These are phyloP conservation scores for Phalaenopsis hybrid DNA, from an alignment of 116 monocot species.

Conservation along the genomic window DNA sequence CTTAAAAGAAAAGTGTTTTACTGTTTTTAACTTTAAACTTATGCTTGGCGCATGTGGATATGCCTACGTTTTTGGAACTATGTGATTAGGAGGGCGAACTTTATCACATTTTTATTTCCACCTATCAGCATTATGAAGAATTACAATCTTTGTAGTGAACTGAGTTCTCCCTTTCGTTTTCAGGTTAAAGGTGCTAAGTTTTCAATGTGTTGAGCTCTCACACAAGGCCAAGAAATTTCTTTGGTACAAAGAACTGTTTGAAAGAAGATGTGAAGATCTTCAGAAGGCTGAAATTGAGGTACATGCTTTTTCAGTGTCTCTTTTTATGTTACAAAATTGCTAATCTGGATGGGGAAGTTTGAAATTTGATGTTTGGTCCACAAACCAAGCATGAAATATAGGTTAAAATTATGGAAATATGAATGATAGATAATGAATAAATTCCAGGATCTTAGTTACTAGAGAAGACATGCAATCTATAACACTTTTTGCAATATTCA, in stretches of 20 bases:
- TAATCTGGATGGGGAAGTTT: not conserved
- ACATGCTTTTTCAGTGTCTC: not conserved
- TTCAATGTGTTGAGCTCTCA: slow-evolving; percentile 18
- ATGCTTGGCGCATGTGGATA: not conserved
- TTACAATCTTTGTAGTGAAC: not conserved
- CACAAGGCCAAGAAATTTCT: slow-evolving; percentile 17
- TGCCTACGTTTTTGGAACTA: not conserved
- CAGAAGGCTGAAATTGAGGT: slow-evolving; percentile 54
- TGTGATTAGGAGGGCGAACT: not conserved
- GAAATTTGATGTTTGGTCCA: not conserved
- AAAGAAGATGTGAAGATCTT: slow-evolving; percentile 35
- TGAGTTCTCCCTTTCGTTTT: not conserved
- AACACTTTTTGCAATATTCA: not conserved
- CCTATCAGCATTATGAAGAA: not conserved
- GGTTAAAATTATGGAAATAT: not conserved
- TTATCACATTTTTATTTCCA: not conserved
- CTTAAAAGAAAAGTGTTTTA: not conserved
- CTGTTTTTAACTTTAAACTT: not conserved
- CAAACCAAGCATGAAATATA: not conserved
- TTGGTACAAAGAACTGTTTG: slow-evolving; percentile 35
- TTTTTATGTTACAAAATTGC: not conserved
- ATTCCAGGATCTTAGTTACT: not conserved
- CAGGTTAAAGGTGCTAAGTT: slow-evolving; percentile 28
- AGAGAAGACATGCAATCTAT: not conserved
- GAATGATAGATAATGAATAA: not conserved